Conservation (phyloP, 2,329 filamentous ascomycete genomes). For the Exophiala bonariae region DNA sequence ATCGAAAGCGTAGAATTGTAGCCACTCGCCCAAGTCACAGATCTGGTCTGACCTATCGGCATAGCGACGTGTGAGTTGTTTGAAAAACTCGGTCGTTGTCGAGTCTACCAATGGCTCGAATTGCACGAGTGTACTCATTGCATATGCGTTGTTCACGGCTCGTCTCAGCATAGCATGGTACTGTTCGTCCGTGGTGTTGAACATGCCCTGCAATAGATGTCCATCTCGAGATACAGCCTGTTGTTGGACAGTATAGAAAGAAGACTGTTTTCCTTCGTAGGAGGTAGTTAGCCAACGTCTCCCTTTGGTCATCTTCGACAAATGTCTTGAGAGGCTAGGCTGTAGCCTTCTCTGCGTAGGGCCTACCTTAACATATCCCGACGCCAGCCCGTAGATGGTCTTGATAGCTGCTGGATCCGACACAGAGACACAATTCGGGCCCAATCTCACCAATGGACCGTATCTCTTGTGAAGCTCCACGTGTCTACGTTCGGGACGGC, state of each 20-base stretch:
- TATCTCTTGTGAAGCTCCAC: slow-evolving; percentile 30
- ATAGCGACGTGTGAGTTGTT: slow-evolving; percentile 59
- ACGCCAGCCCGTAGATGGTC: slow-evolving; percentile 25
- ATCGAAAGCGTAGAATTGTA: slow-evolving; percentile 40
- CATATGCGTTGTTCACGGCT: slow-evolving; percentile 40
- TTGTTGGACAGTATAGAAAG: slow-evolving; percentile 31
- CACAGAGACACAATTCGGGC: slow-evolving; percentile 34
- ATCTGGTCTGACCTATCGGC: slow-evolving; percentile 38
- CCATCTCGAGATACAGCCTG: slow-evolving; percentile 31
- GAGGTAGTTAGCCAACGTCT: too few species aligned
- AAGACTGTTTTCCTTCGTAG: slow-evolving; percentile 14
- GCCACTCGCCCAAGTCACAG: slow-evolving; percentile 38
- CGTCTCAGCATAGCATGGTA: slow-evolving; percentile 43
- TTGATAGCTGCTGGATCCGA: slow-evolving; percentile 20
- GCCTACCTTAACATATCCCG: slow-evolving; percentile 22
- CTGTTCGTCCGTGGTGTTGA: slow-evolving; percentile 40
- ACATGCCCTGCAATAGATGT: slow-evolving; percentile 31
- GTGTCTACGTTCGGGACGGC: slow-evolving; percentile 27
- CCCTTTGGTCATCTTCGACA: too few species aligned
- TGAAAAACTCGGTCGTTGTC: slow-evolving; percentile 69
- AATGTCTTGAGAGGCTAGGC: slow-evolving; percentile 6
- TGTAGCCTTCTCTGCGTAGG: too few species aligned
- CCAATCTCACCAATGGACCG: slow-evolving; percentile 31
- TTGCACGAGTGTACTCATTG: slow-evolving; percentile 35
- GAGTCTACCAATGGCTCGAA: slow-evolving; percentile 73